phyloP scores from a whole-genome alignment of 345 rosid species.

The Cardamine chenopodiifolia region DNA sequence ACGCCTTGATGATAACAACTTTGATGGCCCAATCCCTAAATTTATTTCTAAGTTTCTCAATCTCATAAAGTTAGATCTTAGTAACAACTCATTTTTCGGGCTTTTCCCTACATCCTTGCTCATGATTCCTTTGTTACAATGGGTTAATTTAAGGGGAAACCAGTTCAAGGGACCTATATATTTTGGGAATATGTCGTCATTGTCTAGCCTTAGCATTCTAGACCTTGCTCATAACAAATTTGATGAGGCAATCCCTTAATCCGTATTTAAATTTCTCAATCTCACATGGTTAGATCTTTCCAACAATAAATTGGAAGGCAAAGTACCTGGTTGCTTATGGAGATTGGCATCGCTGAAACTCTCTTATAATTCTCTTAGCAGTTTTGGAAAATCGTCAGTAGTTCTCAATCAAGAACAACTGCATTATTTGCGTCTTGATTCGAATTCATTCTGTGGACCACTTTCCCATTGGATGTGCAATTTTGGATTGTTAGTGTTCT shows the following conservation, averaged over 20 bases:
- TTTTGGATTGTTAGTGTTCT: not conserved
- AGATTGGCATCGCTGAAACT: accelerated
- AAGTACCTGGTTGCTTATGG: not conserved
- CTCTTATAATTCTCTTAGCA: not conserved
- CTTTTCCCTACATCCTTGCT: not conserved
- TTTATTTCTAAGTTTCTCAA: not conserved
- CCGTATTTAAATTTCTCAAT: not conserved
- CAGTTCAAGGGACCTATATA: not conserved
- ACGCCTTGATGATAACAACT: accelerated
- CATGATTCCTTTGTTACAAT: not conserved
- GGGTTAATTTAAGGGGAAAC: not conserved
- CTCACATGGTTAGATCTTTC: conserved; percentile 1
- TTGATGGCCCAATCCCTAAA: not conserved
- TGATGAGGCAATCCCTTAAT: not conserved
- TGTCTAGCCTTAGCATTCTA: not conserved
- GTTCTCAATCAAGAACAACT: not conserved
- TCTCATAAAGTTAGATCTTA: not conserved
- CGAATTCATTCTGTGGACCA: not conserved
- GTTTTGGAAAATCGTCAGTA: not conserved
- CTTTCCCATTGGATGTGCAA: conserved; percentile 44
- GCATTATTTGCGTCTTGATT: not conserved
- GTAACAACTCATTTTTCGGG: not conserved
- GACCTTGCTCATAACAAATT: not conserved
- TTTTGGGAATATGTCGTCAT: not conserved
- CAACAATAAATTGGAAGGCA: conserved; percentile 31